Conservation (phyloP, 495 filamentous ascomycete genomes). For the Penicillium chermesinum region DNA sequence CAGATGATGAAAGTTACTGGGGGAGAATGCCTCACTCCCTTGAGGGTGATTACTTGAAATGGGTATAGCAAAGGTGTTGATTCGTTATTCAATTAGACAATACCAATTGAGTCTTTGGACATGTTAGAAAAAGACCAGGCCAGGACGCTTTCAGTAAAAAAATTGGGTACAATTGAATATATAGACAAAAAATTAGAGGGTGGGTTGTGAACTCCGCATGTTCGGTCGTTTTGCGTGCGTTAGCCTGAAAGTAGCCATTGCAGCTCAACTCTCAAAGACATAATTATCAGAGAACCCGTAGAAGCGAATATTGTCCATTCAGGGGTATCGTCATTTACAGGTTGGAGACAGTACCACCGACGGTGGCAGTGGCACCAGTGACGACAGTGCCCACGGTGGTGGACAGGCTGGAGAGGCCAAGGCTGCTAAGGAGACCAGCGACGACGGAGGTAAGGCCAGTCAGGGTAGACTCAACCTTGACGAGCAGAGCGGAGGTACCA, state of each 20-base stretch:
- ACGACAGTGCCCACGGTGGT: slow-evolving; percentile 16
- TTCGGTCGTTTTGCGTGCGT: slow-evolving; percentile 15
- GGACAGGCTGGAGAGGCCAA: slow-evolving; percentile 19
- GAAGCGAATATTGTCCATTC: slow-evolving; percentile 21
- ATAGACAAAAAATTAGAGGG: slow-evolving; percentile 4
- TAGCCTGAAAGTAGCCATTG: slow-evolving; percentile 8
- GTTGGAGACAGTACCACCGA: not conserved
- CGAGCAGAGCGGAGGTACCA: slow-evolving; percentile 16
- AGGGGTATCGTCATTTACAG: slow-evolving; percentile 16
- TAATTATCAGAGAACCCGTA: slow-evolving; percentile 14
- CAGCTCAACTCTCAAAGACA: slow-evolving; percentile 5
- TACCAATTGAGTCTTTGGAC: not conserved
- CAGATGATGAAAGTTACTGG: slow-evolving; percentile 36
- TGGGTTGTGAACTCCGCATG: slow-evolving; percentile 22
- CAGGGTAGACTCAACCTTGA: slow-evolving; percentile 13
- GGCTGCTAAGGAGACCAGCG: slow-evolving; percentile 14
- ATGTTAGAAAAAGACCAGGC: slow-evolving; percentile 1
- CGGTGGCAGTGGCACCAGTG: slow-evolving; percentile 1
- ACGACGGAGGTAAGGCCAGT: slow-evolving; percentile 4
- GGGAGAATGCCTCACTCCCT: slow-evolving; percentile 11
- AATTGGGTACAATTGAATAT: slow-evolving; percentile 19
- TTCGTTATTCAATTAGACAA: slow-evolving; percentile 1
- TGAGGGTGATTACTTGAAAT: not conserved
- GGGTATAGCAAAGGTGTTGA: not conserved
- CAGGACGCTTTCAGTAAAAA: slow-evolving; percentile 14